Conservation (phyloP, 2,329 filamentous ascomycete species). For the Akanthomyces muscarius region DNA sequence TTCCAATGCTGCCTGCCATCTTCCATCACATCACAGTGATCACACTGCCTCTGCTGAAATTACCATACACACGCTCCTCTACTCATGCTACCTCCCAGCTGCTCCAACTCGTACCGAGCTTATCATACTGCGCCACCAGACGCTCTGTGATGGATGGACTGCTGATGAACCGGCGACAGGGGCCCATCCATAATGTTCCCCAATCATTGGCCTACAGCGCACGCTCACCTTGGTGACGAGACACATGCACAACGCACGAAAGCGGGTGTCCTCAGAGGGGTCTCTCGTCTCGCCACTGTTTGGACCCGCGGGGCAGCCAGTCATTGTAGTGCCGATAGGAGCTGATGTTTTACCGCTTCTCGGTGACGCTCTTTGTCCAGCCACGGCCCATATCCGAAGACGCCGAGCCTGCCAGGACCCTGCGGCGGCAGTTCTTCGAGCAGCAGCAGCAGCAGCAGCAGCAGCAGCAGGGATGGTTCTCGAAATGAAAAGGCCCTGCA, state of each 20-base stretch:
- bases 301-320: not conserved
- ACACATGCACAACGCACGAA: not conserved
- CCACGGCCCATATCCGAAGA: not conserved
- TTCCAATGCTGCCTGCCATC: not conserved
- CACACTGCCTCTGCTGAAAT: constrained; percentile 3
- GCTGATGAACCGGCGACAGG: constrained; percentile 7
- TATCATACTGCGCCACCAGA: not conserved
- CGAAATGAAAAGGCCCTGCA: not conserved
- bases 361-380: not conserved
- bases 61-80: not conserved
- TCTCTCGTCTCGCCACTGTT: not conserved
- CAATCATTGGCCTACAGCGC: not conserved
- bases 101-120: not conserved
- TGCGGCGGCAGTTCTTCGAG: not conserved
- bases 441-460: no score
- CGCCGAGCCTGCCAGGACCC: not conserved
- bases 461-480: not conserved
- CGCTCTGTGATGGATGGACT: not conserved
- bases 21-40: not conserved
- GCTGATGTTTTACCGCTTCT: not conserved
- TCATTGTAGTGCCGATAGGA: not conserved
- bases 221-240: not conserved
- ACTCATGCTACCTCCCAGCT: not conserved
- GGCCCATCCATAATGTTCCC: not conserved
- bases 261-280: not conserved